These are phyloP conservation scores for Boletus subluridellus DNA, from an alignment of 1,284 basidiomycete species.

Conservation along the genomic window DNA sequence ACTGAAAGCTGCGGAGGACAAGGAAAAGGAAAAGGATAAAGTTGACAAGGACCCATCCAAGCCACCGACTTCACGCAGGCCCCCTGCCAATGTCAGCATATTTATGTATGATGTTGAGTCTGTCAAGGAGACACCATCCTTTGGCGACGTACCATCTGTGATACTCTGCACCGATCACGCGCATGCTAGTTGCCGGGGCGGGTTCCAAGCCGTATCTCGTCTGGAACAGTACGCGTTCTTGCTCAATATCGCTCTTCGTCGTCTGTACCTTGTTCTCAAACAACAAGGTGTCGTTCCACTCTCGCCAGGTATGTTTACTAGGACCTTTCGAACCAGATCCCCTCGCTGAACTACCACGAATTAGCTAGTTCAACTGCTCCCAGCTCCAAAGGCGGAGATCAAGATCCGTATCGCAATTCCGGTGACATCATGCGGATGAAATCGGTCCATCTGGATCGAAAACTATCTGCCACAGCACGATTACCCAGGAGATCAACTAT, in stretches of 20 bases:
- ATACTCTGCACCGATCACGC: conserved; percentile 81
- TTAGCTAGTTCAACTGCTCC: conserved; percentile 39
- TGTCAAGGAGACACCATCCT: conserved; percentile 61
- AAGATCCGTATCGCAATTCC: conserved; percentile 79
- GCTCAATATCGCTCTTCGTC: conserved; percentile 90
- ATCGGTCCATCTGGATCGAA: conserved; percentile 89
- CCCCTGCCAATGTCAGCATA: conserved; percentile 71
- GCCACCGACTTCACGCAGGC: conserved; percentile 59
- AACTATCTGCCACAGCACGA: conserved; percentile 88
- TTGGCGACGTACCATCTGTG: conserved; percentile 64
- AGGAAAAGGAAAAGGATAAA: conserved; percentile 42
- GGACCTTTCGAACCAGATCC: background rate
- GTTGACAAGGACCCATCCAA: conserved; percentile 49
- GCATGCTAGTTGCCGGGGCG: conserved; percentile 59
- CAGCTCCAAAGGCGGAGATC: conserved; percentile 38
- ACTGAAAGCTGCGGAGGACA: conserved; percentile 40
- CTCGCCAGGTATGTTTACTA: conserved; percentile 58
- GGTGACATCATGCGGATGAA: conserved; percentile 94
- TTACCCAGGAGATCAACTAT: conserved; percentile 93
- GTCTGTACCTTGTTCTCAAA: conserved; percentile 88
- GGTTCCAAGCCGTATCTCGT: conserved; percentile 90
- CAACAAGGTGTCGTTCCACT: conserved; percentile 87
- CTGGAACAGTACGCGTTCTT: conserved; percentile 98
- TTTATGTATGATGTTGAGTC: conserved; percentile 74
- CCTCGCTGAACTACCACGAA: conserved; percentile 16